phyloP scores from a whole-genome alignment of 208 protist species.

The Vickermania spadyakhi region DNA sequence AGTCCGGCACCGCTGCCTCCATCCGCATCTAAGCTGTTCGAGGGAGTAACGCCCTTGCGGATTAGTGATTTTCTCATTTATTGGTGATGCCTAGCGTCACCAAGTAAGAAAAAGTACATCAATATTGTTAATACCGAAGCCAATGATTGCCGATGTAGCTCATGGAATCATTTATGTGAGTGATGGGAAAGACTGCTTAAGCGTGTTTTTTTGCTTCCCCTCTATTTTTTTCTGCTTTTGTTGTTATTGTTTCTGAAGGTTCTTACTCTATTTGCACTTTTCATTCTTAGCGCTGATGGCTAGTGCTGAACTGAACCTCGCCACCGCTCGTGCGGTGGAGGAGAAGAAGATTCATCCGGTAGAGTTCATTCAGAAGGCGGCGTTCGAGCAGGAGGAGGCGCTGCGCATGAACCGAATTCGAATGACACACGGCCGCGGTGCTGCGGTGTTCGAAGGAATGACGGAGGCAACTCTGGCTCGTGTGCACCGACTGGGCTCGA shows the following conservation, averaged over 20 bases:
- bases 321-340: conserved; percentile 28
- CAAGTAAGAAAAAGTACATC: no score
- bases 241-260: no score
- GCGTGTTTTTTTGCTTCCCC: no score
- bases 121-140: no score
- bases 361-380: conserved; percentile 75
- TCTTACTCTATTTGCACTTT: no score
- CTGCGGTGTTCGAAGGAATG: conserved; percentile 56
- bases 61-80: no score
- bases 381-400: conserved; percentile 58
- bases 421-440: conserved; percentile 61
- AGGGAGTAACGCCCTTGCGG: neutral
- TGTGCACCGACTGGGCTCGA: conserved; percentile 51
- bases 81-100: no score
- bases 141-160: no score
- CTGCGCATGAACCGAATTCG: conserved; percentile 79
- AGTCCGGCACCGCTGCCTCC: conserved; percentile 53
- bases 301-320: conserved; percentile 43
- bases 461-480: conserved; percentile 69
- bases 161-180: no score
- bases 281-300: no score
- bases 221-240: no score
- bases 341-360: conserved; percentile 72
- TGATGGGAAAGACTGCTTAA: no score
- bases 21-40: neutral